Percentiles rank a stretch among this genome's conserved stretches.
phyloP scores from a whole-genome alignment of 345 rosid genomes.

The Arabis alpina region DNA sequence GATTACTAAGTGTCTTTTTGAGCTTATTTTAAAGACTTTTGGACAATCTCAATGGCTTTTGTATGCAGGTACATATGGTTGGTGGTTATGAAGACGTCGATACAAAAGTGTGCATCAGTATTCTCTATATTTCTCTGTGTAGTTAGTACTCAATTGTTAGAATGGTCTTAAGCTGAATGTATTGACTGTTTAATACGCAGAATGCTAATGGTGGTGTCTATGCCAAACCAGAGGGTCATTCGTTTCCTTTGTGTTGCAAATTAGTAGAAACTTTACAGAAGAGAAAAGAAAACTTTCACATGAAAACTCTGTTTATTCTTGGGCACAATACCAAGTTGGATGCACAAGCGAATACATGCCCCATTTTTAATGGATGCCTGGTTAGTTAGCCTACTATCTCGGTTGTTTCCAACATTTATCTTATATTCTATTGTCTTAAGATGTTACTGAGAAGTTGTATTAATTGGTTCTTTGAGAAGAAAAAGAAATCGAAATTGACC shows the following conservation, averaged over 20 bases:
- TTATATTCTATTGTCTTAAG: background rate
- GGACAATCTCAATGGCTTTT: conserved; percentile 9
- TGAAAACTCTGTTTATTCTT: conserved; percentile 68
- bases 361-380: conserved; percentile 74
- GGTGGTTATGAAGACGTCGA: conserved; percentile 82
- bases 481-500: background rate
- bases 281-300: conserved; percentile 74
- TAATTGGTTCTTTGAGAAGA: background rate
- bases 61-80: conserved; percentile 79
- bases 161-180: conserved; percentile 39
- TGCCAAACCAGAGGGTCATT: conserved; percentile 55
- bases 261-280: conserved; percentile 61
- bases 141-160: conserved; percentile 2
- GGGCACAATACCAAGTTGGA: conserved; percentile 75
- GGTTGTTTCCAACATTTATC: background rate
- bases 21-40: background rate
- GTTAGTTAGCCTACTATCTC: conserved; percentile 61
- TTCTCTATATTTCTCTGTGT: conserved; percentile 26
- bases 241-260: conserved; percentile 72
- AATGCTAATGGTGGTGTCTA: conserved; percentile 39
- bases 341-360: conserved; percentile 60
- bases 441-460: background rate
- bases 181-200: conserved; percentile 58
- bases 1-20: background rate
- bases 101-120: conserved; percentile 53